phyloP scores from a whole-genome alignment of 1,284 basidiomycete genomes.

The Rhodotorula sp. region DNA sequence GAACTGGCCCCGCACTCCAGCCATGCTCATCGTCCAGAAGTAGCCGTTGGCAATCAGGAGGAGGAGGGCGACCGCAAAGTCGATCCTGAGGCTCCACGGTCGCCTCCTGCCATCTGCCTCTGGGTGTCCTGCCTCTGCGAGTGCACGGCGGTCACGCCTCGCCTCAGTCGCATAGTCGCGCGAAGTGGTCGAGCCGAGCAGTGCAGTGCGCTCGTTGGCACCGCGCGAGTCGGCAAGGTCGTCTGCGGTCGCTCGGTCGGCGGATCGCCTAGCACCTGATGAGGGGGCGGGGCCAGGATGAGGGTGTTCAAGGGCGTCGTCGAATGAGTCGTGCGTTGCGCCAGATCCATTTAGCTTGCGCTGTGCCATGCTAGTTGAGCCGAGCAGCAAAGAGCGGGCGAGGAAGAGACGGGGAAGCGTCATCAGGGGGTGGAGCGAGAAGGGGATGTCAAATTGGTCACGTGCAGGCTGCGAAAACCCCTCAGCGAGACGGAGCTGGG shows the following conservation, averaged over 20 bases:
- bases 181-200: background rate
- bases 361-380: background rate
- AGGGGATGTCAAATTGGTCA: no score
- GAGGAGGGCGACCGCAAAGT: constrained; percentile 18
- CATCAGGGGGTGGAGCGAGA: no score
- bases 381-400: background rate
- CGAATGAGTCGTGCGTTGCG: background rate
- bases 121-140: constrained; percentile 3
- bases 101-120: background rate
- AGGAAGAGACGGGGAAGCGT: no score
- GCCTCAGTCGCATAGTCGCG: constrained; percentile 20
- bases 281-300: background rate
- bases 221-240: background rate
- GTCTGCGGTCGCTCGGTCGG: background rate
- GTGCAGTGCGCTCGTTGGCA: constrained; percentile 17
- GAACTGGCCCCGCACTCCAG: constrained; percentile 20
- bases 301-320: constrained; percentile 2
- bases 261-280: background rate
- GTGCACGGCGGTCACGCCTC: background rate
- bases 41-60: constrained; percentile 34
- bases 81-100: constrained; percentile 31
- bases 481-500: no score
- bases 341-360: background rate
- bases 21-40: constrained; percentile 30
- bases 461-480: no score